Evolutionary conservation across 2,329 filamentous ascomycete species (phyloP), one percentile per base, ranked within the genome.

Genomic region (Claviceps arundinis): DNA sequence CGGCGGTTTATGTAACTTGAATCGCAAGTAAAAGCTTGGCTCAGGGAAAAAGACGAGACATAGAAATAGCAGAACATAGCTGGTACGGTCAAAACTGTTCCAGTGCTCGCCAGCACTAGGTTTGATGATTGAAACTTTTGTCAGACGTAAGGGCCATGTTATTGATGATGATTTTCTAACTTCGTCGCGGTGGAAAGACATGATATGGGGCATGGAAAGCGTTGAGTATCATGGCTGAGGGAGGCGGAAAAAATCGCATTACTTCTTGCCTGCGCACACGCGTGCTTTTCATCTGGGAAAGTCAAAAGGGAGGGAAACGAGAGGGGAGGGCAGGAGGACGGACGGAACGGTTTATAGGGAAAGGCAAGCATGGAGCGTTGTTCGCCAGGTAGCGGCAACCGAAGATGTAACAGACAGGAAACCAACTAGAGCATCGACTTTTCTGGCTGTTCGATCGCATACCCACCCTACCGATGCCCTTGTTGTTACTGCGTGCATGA

Each of bases 101-200:
- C 26, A 30, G 26, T 30, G 26, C 26, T 30, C 9, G 26, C 26
- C 26, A 30, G 26, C 26, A 30, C 26, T 30, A 30, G 26, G 26
- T 30, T 30, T 30, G 26, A 30, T 30, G 26, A 30, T 30, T 30
- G 26, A 30, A 30, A 30, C 16, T 8, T 5, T 42, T 43, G 13
- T 17, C 24, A 26, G 42, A 38, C 26, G n/a, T 6, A 44, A 22
- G 26, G 50, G 40, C 41, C 48, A 51, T 58, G 56, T 55, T 58
- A 55, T 54, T 52, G 50, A 50, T 53, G 16, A 45, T 41, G 47
- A 45, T 52, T 52, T 53, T 30, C 19, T 4, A 30, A 30, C 55
- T 54, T 46, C 52, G 14, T 30, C 56, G 54, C 48, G 52, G 49
- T 50, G 56, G 50, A 51, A 54, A 54, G 55, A 8, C 8, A 30